Conservation (phyloP, 768 basidiomycete species). For the Fomitopsis serialis region DNA sequence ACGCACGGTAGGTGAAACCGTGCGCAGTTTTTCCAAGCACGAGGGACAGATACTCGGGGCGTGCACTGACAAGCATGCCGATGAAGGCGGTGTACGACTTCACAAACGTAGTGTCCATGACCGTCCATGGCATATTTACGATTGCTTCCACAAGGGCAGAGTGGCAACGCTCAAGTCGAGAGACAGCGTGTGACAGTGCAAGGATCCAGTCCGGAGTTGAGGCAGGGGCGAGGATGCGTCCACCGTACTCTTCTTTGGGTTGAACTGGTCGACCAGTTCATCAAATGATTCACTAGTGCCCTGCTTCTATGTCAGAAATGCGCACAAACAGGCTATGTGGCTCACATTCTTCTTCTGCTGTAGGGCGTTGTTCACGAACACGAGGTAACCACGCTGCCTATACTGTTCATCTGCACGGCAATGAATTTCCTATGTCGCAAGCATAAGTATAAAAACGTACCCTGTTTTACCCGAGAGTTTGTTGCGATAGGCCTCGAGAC, state of each 20-base stretch:
- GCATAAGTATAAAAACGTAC: constrained; percentile 8
- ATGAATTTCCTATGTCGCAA: neutral
- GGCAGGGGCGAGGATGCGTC: constrained; percentile 30
- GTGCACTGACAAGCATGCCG: constrained; percentile 85
- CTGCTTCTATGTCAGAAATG: constrained; percentile 32
- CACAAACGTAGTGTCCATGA: constrained; percentile 80
- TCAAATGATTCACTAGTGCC: constrained; percentile 75
- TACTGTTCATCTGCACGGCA: constrained; percentile 53
- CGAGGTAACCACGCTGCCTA: constrained; percentile 78
- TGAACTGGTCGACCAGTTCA: constrained; percentile 86
- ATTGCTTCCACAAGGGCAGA: constrained; percentile 80
- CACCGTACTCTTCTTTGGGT: constrained; percentile 36
- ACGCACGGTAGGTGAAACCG: constrained; percentile 87
- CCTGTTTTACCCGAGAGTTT: constrained; percentile 70
- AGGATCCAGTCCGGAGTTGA: constrained; percentile 79
- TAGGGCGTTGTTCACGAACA: constrained; percentile 77
- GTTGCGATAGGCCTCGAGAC: constrained; percentile 61
- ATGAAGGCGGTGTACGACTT: constrained; percentile 86
- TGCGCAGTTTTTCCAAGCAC: constrained; percentile 78
- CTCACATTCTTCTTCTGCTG: constrained; percentile 67
- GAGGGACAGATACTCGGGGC: constrained; percentile 85
- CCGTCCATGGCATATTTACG: constrained; percentile 86
- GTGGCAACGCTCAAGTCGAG: constrained; percentile 80
- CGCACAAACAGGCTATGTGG: neutral
- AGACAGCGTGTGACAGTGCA: constrained; percentile 89